Evolutionary conservation across 306 rosid species (phyloP), one percentile per base, ranked within the genome.

Genomic region (Purshia tridentata): DNA sequence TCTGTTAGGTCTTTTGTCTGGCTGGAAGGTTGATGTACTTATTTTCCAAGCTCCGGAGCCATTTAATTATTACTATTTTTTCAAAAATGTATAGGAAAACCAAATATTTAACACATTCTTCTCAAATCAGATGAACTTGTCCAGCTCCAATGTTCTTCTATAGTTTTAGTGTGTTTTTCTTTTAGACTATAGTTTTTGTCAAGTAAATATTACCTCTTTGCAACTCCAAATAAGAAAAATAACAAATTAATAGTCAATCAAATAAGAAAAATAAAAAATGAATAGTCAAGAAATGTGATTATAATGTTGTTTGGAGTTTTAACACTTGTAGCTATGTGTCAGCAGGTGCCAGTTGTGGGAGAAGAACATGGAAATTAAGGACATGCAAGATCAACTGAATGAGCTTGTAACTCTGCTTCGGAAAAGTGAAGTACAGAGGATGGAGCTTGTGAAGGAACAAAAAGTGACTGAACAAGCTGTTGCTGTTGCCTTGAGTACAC

Each of bases 281-380:
- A 69, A 69, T 37, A 8, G 6, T 29, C 45, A 49, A 12, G 39
- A 23, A 16, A 49, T 64, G 52, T 10, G 4, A 45, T n/a, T 62
- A 19, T 1, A 18, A 18, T 14, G 62, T 49, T 14, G 1, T 72
- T 77, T 62, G 19, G 46, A 75, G 39, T 54, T 73, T 73, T 57
- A 55, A 76, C 44, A 48, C 72, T 81, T 61, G 47, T 12, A 41
- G 65, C 19, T 69, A 62, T 71, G 78, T 81, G 72, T 84, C 77
- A 57, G 74, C 83, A 91, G 93, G 85, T 88, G 89, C 73, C 88
- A 79, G 46, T 74, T 88, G 84, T 91, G 89, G 92, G 92, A 88
- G 81, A 88, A 83, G 89, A 78, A 83, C 69, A 80, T 82, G 81
- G 92, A 86, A 76, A 83, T 91, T 55, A 80, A 85, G 78, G 97